Evolutionary conservation across 2,329 filamentous ascomycete genomes (phyloP).

Genomic region (Colletotrichum noveboracense): DNA sequence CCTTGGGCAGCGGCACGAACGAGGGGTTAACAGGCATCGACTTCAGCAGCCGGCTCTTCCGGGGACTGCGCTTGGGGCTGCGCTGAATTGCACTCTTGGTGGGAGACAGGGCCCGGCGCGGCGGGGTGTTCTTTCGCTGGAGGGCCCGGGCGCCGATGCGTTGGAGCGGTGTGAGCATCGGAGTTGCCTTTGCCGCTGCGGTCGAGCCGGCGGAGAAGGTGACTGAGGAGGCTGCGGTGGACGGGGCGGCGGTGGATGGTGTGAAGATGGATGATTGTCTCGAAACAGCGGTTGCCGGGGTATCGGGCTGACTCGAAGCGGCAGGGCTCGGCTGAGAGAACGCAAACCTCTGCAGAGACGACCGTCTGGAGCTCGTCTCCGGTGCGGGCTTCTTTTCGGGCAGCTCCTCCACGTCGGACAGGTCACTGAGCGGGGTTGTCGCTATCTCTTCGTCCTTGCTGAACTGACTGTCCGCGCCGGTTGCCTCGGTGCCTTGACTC

Average conservation of each 20-base stretch:
- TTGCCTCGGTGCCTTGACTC: conserved; percentile 25
- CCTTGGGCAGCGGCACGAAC: conserved; percentile 60
- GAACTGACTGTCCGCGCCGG: conserved; percentile 17
- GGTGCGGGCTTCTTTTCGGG: not conserved
- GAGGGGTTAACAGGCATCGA: conserved; percentile 55
- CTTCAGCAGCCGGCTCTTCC: conserved; percentile 24
- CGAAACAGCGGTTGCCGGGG: conserved; percentile 37
- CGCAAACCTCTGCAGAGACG: conserved; percentile 28
- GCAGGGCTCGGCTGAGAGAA: conserved; percentile 23
- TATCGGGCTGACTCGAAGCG: conserved; percentile 29
- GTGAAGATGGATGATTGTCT: conserved; percentile 30
- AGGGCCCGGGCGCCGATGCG: conserved; percentile 56
- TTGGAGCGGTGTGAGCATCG: conserved; percentile 57
- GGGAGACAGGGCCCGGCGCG: conserved; percentile 27
- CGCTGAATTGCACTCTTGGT: conserved; percentile 21
- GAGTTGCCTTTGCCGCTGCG: conserved; percentile 42
- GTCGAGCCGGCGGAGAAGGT: conserved; percentile 38
- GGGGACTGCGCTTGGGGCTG: conserved; percentile 24
- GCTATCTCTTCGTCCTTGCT: conserved; percentile 15
- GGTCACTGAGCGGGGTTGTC: conserved; percentile 1
- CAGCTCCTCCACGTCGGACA: not conserved
- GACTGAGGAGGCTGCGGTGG: conserved; percentile 48
- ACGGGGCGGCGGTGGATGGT: conserved; percentile 33
- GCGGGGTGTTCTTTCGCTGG: conserved; percentile 28
- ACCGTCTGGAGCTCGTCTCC: not conserved